phyloP scores from a whole-genome alignment of 305 asterid species.

The Striga hermonthica region DNA sequence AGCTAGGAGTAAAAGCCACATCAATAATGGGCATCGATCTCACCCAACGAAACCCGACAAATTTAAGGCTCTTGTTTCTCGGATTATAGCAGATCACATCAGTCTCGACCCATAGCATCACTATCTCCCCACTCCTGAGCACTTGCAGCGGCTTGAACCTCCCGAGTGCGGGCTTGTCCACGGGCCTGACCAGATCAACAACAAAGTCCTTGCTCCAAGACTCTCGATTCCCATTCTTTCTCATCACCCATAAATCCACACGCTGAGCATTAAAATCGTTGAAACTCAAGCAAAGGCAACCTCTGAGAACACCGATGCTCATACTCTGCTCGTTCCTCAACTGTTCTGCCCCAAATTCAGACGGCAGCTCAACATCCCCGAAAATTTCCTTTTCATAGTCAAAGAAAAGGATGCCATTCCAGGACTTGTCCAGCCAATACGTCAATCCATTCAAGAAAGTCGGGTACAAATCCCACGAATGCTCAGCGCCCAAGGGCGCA shows the following conservation, averaged over 20 bases:
- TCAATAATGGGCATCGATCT: neutral
- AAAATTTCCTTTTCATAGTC: conserved; percentile 29
- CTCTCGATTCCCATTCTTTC: conserved; percentile 10
- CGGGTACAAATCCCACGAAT: conserved; percentile 15
- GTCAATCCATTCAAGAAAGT: neutral
- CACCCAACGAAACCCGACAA: neutral
- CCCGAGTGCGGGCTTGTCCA: neutral
- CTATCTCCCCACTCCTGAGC: conserved; percentile 29
- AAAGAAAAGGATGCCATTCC: conserved; percentile 14
- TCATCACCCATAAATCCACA: conserved; percentile 33
- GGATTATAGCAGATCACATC: conserved; percentile 29
- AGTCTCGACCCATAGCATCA: conserved; percentile 16
- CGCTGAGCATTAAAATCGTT: neutral
- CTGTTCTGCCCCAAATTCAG: conserved; percentile 5
- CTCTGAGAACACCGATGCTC: conserved; percentile 28
- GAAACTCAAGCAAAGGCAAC: conserved; percentile 21
- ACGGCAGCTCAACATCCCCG: conserved; percentile 26
- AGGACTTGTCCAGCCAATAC: conserved; percentile 20
- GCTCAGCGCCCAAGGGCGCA: neutral
- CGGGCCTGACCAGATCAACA: conserved; percentile 1
- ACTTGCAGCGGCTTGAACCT: conserved; percentile 32
- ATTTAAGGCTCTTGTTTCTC: conserved; percentile 5
- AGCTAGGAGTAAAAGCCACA: conserved; percentile 31
- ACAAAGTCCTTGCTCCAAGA: conserved; percentile 26
- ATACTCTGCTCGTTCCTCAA: neutral